Conservation (phyloP, 192 early-diverging fungal genomes). For the Podila verticillata region DNA sequence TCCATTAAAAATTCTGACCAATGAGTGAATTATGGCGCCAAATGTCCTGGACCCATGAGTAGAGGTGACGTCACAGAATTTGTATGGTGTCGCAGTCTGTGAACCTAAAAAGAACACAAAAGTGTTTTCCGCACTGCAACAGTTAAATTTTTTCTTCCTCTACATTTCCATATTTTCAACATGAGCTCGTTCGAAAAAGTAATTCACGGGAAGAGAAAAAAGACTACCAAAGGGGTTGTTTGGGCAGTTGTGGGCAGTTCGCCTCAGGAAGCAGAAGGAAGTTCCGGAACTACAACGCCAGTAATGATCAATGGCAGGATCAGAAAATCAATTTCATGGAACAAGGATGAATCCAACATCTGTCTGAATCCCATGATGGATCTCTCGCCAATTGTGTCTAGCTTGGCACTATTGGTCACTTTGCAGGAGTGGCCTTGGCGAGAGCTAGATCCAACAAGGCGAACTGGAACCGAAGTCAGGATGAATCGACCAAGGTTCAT, state of each 20-base stretch:
- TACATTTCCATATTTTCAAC: constrained; percentile 53
- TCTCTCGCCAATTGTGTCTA: not conserved
- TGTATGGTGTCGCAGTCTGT: not conserved
- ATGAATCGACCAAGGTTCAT: too few relatives aligned
- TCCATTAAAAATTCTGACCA: too few relatives aligned
- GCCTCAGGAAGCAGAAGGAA: not conserved
- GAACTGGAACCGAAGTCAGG: too few relatives aligned
- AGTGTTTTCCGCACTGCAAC: constrained; percentile 10
- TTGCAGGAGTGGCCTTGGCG: too few relatives aligned
- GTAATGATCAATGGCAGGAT: not conserved
- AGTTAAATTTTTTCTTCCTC: constrained; percentile 42
- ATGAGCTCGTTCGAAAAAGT: constrained; percentile 56
- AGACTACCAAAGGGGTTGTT: not conserved
- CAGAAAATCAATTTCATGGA: not conserved
- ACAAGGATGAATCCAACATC: not conserved
- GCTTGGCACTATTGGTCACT: too few relatives aligned
- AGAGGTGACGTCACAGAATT: not conserved
- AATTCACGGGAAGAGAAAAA: constrained; percentile 15
- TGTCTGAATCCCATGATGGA: not conserved
- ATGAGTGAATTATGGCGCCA: too few relatives aligned
- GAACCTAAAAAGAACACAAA: constrained; percentile 23
- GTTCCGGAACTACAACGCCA: too few relatives aligned
- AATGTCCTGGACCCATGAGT: too few relatives aligned
- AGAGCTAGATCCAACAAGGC: too few relatives aligned
- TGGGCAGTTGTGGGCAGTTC: not conserved